Base-by-base conservation (phyloP, 2,329 filamentous ascomycete species). In the Colletotrichum sp. region DNA sequence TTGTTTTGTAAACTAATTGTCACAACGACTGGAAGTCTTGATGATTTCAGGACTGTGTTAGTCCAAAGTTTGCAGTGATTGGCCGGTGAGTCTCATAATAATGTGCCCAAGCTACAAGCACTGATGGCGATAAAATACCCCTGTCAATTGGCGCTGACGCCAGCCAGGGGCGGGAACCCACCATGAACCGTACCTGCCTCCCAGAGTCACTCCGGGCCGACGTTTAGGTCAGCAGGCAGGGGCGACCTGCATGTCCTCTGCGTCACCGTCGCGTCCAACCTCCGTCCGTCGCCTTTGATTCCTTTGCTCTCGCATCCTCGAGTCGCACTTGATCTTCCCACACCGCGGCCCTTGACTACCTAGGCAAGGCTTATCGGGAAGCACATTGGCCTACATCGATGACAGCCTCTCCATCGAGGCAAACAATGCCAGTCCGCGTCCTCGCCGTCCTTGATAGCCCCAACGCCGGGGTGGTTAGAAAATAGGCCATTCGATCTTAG, bases 381-480 rank as follows among this genome's bases (percentile, higher is more conserved):
- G 30, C 52, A 12, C 56, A 66, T n/a, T 24, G 28, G 70, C 21
- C 12, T 32, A 52, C 30, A 58, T 34, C 48, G 58, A 76, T 21
- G 13, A 65, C 67, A 21, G 18, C 18, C 38, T 36, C 12, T 15
- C 36, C 43, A 64, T 65, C 38, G 55, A 65, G 12, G 58, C 58
- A 75, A 77, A 78, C 61, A 62, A 81, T 82, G 78, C 74, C 76
- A 61, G 70, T 72, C 75, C 73, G 71, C 68, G 75, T 76, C 70
- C 66, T 52, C 62, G 13, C 62, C 62, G 58, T 70, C 67, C 68
- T 83, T 81, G 82, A 87, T 86, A 89, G 84, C 88, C 89, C 89
- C 88, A 90, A 88, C 80, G 88, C 77, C 79, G 88, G 88, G 89
- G 88, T 89, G 77, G 80, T 79, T 77, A 81, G 79, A 79, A 80